These are phyloP conservation scores for Colletotrichum godetiae DNA, from an alignment of 2,329 filamentous ascomycete species.

Conservation along the genomic window DNA sequence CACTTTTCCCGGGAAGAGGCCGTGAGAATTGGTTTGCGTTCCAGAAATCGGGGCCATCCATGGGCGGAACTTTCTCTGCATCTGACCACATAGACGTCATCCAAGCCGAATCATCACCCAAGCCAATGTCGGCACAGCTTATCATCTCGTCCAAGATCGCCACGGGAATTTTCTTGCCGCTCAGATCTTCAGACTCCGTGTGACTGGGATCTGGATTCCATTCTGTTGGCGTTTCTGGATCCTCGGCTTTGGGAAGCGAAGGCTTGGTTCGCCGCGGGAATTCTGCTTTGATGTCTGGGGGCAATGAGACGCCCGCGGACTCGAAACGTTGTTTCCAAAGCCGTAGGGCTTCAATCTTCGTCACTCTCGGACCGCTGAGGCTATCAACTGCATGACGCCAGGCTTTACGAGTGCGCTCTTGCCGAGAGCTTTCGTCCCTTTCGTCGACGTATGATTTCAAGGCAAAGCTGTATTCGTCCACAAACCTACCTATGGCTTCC, in stretches of 20 bases:
- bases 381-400: slow-evolving; percentile 10
- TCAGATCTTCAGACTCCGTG: no score
- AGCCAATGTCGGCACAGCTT: neutral
- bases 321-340: neutral
- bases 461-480: slow-evolving; percentile 6
- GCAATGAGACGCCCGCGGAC: neutral
- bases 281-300: neutral
- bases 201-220: neutral
- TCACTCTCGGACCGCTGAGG: neutral
- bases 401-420: neutral
- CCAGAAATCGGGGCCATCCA: neutral
- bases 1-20: slow-evolving; percentile 23
- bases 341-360: slow-evolving; percentile 29
- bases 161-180: neutral
- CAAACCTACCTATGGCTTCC: neutral
- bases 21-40: neutral
- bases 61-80: neutral
- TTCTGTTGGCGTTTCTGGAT: neutral
- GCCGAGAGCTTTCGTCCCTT: neutral
- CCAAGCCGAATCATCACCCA: neutral
- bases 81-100: neutral
- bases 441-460: neutral
- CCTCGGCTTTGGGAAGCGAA: neutral
- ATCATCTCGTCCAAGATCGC: neutral
- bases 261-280: neutral